Evolutionary conservation across 176 grass and related monocot genomes (phyloP), one percentile per base, ranked within the genome.

Genomic region (Pharus latifolius): DNA sequence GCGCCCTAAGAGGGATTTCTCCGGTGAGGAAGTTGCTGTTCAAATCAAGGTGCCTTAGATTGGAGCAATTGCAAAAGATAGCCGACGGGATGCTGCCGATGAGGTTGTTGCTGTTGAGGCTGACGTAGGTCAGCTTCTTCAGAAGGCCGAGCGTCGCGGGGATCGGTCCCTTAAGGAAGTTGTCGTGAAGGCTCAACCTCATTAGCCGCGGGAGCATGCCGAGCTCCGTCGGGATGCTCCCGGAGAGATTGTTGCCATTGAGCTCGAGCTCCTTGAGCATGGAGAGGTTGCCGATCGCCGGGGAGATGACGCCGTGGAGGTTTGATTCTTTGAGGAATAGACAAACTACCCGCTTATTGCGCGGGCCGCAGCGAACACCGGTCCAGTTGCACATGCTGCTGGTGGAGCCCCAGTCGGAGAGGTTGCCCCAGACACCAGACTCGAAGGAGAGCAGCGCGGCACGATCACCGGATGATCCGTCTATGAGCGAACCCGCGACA

Each of bases 11-110:
- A 63, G 83, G 71, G 65, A 89, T 89, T 23, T 46, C 29, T 3
- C 86, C 79, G 15, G 75, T 54, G 52, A 94, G 91, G 1, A 62
- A 84, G 71, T 94, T 94, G 56, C 15, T 66, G 17, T 70, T 63
- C 20, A 94, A 31, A 37, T 74, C 44, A 3, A 87, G 33, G 49
- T 81, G 56, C 48, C 63, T 70, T 35, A 89, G 19, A 15, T 59
- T 78, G 26, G 83, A 83, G 75, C 76, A 80, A 42, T 94, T 89
- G 50, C 86, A 89, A 61, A 89, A 76, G 5, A 92, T 27, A 10
- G 56, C 62, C 37, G 60, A 43, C 0, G 83, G 86, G 43, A 88
- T 80, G 53, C 1, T 55, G 44, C 67, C 86, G 0, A 72, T 65
- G 75, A 94, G 71, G 12, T 12, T 48, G 61, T 94, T 92, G 15